Evolutionary conservation across 2,329 filamentous ascomycete species (phyloP), one percentile per base, ranked within the genome.

Genomic region (Fusarium nurragi): DNA sequence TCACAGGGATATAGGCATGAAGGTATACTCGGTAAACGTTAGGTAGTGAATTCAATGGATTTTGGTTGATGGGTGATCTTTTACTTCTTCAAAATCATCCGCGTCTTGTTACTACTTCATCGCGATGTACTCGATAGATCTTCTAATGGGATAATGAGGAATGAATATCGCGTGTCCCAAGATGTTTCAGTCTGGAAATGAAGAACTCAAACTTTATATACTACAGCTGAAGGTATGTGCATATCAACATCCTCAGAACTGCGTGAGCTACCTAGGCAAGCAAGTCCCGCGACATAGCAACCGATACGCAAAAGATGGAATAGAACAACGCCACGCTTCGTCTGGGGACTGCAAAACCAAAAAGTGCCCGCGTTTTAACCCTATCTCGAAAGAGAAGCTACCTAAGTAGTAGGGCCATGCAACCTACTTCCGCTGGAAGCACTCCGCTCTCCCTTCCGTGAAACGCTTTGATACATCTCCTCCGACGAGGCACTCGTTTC

Each of bases 31-130:
- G 65, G 68, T 64, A 44, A 60, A 57, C 53, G 54, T 62, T 71
- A 70, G 65, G 55, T 67, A 69, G 60, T 68, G 64, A 65, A 65
- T 64, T 67, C 64, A 68, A 69, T 51, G 59, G 39, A 44, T 60
- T 34, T n/a, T 69, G 65, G 55, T 67, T 67, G 65, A 71, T 47
- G 45, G 49, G 57, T 45, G 44, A 63, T 51, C 30, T 18, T n/a
- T 32, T n/a, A n/a, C 23, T 38, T 10, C 13, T 18, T 40, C 14
- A 21, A 6, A 8, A 34, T 25, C 28, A n/a, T 22, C 16, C 11
- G 51, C 34, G 30, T 19, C 25, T 38, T 25, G 28, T 23, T 28
- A 23, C 23, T 39, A 18, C 18, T 44, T n/a, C 37, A 9, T 21
- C 11, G 30, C 12, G 28, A 56, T 26, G 38, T 49, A 21, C 11